Percentiles rank a stretch among this genome's conserved stretches.
These are phyloP conservation scores for Fusarium torreyae DNA, from an alignment of 2,329 filamentous ascomycete genomes.

Conservation along the genomic window DNA sequence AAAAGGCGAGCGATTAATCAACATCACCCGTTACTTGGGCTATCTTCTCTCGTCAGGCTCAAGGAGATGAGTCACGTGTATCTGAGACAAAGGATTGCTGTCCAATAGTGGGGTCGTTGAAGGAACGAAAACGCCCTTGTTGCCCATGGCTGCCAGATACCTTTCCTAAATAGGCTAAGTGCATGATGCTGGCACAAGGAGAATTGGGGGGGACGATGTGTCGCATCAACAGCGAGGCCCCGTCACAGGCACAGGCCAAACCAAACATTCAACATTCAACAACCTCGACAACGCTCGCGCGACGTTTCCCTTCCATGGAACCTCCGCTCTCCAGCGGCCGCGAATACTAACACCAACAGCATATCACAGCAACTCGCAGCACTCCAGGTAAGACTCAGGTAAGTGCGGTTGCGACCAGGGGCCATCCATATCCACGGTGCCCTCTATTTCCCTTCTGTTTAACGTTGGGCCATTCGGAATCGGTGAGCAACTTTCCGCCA, in stretches of 20 bases:
- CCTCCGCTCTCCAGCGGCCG: conserved; percentile 49
- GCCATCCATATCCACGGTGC: conserved; percentile 20
- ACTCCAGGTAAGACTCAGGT: conserved; percentile 39
- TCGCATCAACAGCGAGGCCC: conserved; percentile 49
- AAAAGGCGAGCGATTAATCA: too few species aligned
- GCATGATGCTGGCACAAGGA: conserved; percentile 43
- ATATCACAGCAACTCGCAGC: conserved; percentile 27
- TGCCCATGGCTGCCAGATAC: conserved; percentile 53
- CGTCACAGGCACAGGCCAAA: conserved; percentile 47
- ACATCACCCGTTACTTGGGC: neutral
- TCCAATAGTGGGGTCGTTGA: conserved; percentile 44
- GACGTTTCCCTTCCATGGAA: conserved; percentile 46
- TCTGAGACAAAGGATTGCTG: conserved; percentile 37
- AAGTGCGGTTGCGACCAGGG: conserved; percentile 39
- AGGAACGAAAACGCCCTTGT: conserved; percentile 45
- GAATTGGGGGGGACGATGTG: conserved; percentile 49
- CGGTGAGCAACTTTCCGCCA: conserved; percentile 48
- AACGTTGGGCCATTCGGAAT: conserved; percentile 40
- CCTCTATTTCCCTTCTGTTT: conserved; percentile 30
- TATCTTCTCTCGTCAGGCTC: conserved; percentile 16
- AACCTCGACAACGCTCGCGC: conserved; percentile 47
- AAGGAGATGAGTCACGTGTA: conserved; percentile 45
- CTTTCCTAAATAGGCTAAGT: conserved; percentile 44
- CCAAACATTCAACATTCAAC: conserved; percentile 48
- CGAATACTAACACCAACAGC: conserved; percentile 45